Percentiles rank a stretch among this genome's conserved stretches.
Evolutionary conservation across 2,329 filamentous ascomycete genomes (phyloP).

Genomic region (Fusarium veterinarium): DNA sequence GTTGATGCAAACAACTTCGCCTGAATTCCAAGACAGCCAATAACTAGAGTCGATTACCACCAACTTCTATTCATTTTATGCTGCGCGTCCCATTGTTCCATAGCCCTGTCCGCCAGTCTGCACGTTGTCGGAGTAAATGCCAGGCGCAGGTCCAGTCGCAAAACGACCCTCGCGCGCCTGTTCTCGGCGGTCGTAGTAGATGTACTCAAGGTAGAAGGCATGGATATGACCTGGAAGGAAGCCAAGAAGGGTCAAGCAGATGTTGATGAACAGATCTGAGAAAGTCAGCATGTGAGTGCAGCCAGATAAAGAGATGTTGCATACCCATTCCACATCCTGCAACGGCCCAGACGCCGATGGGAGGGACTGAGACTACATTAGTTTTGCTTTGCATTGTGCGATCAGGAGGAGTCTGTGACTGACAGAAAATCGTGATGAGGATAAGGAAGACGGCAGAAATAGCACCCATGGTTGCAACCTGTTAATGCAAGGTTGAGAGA

Average conservation of each 20-base stretch:
- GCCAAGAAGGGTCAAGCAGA: conserved; percentile 74
- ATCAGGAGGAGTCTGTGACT: conserved; percentile 37
- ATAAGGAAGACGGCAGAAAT: conserved; percentile 61
- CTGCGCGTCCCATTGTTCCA: conserved; percentile 59
- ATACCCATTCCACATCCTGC: conserved; percentile 71
- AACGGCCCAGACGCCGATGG: conserved; percentile 71
- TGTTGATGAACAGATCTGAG: conserved; percentile 72
- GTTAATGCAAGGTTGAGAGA: neutral
- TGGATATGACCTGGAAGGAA: conserved; percentile 83
- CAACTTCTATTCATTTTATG: conserved; percentile 5
- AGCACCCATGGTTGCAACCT: conserved; percentile 59
- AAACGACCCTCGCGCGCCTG: conserved; percentile 68
- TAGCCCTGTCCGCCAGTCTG: conserved; percentile 78
- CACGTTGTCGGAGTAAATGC: conserved; percentile 78
- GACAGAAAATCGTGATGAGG: conserved; percentile 65
- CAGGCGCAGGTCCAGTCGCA: conserved; percentile 67
- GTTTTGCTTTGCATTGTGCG: neutral
- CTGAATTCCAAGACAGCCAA: neutral
- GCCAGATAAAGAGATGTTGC: conserved; percentile 18
- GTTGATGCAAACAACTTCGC: neutral
- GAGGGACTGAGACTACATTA: conserved; percentile 66
- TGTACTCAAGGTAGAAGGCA: conserved; percentile 84
- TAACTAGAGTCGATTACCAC: neutral
- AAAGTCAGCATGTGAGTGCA: conserved; percentile 2
- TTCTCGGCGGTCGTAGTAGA: conserved; percentile 82